Evolutionary conservation across 768 basidiomycete genomes (phyloP), one percentile per base, ranked within the genome.

Genomic region (Tricholoma terreum): DNA sequence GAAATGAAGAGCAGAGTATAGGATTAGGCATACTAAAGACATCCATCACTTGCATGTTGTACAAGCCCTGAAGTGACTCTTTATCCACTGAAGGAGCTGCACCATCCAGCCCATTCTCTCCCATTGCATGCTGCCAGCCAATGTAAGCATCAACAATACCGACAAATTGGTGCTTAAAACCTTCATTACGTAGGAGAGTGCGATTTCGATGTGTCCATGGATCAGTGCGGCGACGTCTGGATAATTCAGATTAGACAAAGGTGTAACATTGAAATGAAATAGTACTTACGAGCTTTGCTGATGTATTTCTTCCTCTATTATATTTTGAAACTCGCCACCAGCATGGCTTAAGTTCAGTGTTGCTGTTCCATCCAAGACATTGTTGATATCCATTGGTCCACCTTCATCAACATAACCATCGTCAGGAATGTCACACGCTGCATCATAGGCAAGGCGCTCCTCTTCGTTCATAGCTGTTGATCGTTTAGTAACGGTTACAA

Each of bases 61-160:
- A 24, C 8, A 14, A 24, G 12, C 43, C 34, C 21, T 50, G 46
- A 12, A 4, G 9, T 21, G 22, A 35, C 21, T 19, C 21, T 12
- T 17, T 17, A n/a, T 14, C n/a, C 14, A 24, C 34, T 22, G 30
- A 6, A 24, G 7, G 14, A 3, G 7, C 24, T n/a, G 24, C 12
- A 12, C 30, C 38, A 38, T 36, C 48, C 27, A 24, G 22, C 12
- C 31, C 21, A 33, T 21, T 58, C 0, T 51, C 30, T 15, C 35
- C 31, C 19, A 12, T 15, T 21, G 31, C 58, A 46, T 58, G 55
- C 15, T 9, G 30, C 58, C 64, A 63, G 33, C 21, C 31, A 10
- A 61, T 12, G 45, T 58, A 65, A 3, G 60, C 58, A 12, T 59
- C 43, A 0, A 56, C 50, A 50, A 65, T 50, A 1, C 34, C 51